These are phyloP conservation scores for Penicillium steckii DNA, from an alignment of 495 filamentous ascomycete genomes.

Conservation along the genomic window DNA sequence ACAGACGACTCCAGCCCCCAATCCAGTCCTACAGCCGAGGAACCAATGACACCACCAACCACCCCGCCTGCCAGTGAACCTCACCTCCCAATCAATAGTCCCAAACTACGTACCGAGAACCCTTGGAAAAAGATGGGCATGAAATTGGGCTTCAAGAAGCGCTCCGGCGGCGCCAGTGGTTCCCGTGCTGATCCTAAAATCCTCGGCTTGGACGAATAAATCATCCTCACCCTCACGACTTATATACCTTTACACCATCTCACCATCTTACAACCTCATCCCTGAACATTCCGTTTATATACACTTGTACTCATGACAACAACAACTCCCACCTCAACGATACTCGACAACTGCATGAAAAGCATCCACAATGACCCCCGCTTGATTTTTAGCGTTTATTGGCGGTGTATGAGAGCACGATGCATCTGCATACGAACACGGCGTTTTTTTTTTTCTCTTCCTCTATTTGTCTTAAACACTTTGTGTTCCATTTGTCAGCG, in stretches of 20 bases:
- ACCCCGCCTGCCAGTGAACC: conserved; percentile 71
- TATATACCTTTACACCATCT: neutral
- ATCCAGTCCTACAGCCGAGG: conserved; percentile 47
- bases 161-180: conserved; percentile 36
- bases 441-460: conserved; percentile 24
- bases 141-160: conserved; percentile 70
- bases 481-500: neutral
- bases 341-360: conserved; percentile 14
- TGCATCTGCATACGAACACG: conserved; percentile 31
- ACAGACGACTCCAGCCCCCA: conserved; percentile 49
- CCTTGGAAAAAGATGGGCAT: conserved; percentile 85
- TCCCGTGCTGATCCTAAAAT: conserved; percentile 34
- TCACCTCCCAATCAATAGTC: conserved; percentile 48
- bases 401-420: conserved; percentile 35
- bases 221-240: neutral
- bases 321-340: conserved; percentile 12
- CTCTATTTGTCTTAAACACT: neutral
- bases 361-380: conserved; percentile 19
- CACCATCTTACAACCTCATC: neutral
- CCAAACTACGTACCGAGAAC: conserved; percentile 55
- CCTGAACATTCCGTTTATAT: too few relatives aligned
- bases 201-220: conserved; percentile 34
- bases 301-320: neutral
- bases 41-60: conserved; percentile 87
- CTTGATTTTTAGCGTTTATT: conserved; percentile 28